Evolutionary conservation across 352 stramenopile species (phyloP).

Genomic region (Phytophthora pinifolia): DNA sequence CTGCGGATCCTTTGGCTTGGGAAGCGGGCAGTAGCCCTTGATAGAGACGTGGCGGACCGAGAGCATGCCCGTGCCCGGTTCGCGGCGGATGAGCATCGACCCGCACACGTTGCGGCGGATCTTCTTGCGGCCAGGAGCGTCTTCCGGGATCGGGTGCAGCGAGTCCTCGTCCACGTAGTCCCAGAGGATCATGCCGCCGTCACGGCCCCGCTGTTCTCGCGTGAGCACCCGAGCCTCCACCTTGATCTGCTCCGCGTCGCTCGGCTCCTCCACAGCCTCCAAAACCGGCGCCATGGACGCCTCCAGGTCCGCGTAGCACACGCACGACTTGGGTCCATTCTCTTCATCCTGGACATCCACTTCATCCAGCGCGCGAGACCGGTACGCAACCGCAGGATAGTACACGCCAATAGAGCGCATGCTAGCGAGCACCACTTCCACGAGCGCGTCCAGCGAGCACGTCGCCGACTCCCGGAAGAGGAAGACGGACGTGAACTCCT

Average conservation of each 20-base stretch:
- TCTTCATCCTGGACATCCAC: slow-evolving; percentile 26
- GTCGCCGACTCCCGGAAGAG: slow-evolving; percentile 45
- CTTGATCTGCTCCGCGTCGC: slow-evolving; percentile 36
- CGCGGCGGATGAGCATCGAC: slow-evolving; percentile 41
- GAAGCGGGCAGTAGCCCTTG: slow-evolving; percentile 56
- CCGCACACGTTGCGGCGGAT: slow-evolving; percentile 60
- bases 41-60: slow-evolving; percentile 61
- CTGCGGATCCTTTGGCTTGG: slow-evolving; percentile 13
- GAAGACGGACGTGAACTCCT: slow-evolving; percentile 69
- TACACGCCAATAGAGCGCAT: slow-evolving; percentile 60
- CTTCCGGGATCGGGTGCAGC: slow-evolving; percentile 33
- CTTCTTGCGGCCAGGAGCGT: slow-evolving; percentile 12
- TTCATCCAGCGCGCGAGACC: slow-evolving; percentile 36
- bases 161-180: slow-evolving; percentile 74
- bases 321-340: slow-evolving; percentile 27
- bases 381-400: slow-evolving; percentile 47
- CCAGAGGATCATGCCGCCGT: slow-evolving; percentile 53
- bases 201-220: slow-evolving; percentile 31
- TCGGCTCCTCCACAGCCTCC: slow-evolving; percentile 31
- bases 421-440: slow-evolving; percentile 42
- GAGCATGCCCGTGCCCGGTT: slow-evolving; percentile 40
- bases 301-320: slow-evolving; percentile 54
- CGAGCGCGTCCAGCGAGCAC: slow-evolving; percentile 43
- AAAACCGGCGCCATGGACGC: slow-evolving; percentile 37
- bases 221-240: slow-evolving; percentile 66